Base-by-base conservation (phyloP, 495 filamentous ascomycete species). In the Daldinia grandis region DNA sequence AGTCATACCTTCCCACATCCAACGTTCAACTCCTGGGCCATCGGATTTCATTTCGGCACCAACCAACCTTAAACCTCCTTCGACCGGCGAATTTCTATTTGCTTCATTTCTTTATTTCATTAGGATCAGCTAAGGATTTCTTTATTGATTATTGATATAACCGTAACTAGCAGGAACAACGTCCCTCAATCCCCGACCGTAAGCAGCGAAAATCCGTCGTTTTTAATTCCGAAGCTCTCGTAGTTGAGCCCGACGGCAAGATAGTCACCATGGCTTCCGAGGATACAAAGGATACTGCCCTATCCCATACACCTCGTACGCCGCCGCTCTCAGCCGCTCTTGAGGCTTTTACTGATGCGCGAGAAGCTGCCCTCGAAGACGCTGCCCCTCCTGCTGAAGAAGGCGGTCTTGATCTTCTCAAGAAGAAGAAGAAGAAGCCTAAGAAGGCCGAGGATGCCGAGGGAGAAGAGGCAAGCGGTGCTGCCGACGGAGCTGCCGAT, bases 201-300 rank as follows among this genome's bases (percentile, higher is more conserved):
- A 89, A 86, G 79, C 87, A 89, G 76, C 92, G 94, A 81, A 97
- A 97, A 78, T 95, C 92, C 35, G 94, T 97, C 72, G 91, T 92
- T 31, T 97, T 97, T 80, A 93, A 88, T 75, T 92, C 94, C 80
- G 92, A 90, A 68, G 84, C 90, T 56, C 88, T 91, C 66, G 89
- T 96, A 74, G 92, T 96, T 73, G 90, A 95, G 82, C 87, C 87
- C 76, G 91, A 95, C 84, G 94, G 94, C 62, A 86, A 88, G 79
- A 87, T 97, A 64, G 92, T 87, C 78, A 84, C 83, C 80, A 79
- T 84, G 71, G 78, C 81, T 64, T 89, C 93, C 70, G 87, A 87
- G 62, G 84, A 86, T 31, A 82, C 85, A 66, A 88, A 90, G 76
- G 90, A 93, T 61, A 89, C 88, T 64, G 92, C 91, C 56, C 83